Percentiles rank a stretch among this genome's conserved stretches.
These are phyloP conservation scores for Trichoderma afroharzianum DNA, from an alignment of 2,329 filamentous ascomycete species.

Conservation along the genomic window DNA sequence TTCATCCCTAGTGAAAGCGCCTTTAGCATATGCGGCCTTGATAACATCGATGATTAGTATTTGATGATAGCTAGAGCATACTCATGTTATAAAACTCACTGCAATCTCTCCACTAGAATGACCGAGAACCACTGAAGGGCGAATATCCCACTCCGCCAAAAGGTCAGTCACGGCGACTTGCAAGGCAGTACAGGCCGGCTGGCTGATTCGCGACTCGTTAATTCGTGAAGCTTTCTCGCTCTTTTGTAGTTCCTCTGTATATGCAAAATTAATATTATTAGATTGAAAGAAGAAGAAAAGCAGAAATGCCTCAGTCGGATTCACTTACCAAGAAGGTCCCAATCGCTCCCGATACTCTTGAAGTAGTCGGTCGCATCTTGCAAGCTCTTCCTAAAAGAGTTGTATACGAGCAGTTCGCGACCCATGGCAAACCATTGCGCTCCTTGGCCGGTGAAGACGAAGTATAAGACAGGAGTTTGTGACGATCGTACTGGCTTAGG, in stretches of 20 bases:
- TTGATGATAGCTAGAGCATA: background rate
- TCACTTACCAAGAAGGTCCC: background rate
- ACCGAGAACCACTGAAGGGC: background rate
- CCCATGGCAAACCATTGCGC: slow-evolving; percentile 10
- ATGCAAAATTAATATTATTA: too few relatives aligned
- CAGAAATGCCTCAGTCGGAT: too few relatives aligned
- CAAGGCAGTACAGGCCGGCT: background rate
- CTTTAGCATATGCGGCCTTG: too few relatives aligned
- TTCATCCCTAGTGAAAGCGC: too few relatives aligned
- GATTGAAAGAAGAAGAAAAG: too few relatives aligned
- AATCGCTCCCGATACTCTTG: background rate
- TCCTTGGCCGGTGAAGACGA: slow-evolving; percentile 5
- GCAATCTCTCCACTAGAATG: slow-evolving; percentile 15
- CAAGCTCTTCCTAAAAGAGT: background rate
- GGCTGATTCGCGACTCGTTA: background rate
- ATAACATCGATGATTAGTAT: too few relatives aligned
- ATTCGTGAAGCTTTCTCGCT: background rate
- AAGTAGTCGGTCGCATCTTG: background rate
- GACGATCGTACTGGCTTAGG: background rate
- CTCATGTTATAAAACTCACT: background rate
- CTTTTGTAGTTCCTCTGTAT: too few relatives aligned
- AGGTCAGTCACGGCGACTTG: background rate
- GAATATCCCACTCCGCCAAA: background rate
- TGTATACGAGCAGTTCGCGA: background rate
- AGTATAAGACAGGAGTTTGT: too few relatives aligned